Conservation (phyloP, 2,329 filamentous ascomycete species). For the Cryphonectria nitschkei region DNA sequence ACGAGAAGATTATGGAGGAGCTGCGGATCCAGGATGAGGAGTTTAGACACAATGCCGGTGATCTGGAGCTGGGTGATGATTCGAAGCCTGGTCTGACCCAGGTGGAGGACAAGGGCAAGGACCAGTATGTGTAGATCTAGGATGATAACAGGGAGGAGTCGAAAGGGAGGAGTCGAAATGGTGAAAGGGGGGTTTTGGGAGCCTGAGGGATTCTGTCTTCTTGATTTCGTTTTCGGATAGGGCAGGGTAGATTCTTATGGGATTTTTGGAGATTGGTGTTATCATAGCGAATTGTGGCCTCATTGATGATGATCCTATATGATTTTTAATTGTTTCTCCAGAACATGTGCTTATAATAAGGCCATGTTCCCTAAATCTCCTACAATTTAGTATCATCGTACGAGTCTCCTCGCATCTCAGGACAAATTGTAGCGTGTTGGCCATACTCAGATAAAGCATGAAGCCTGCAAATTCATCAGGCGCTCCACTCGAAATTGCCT, state of each 20-base stretch:
- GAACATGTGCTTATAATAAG: too few relatives aligned
- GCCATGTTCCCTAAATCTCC: too few relatives aligned
- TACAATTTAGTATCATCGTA: too few relatives aligned
- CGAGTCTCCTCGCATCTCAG: too few relatives aligned
- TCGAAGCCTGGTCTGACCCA: slow-evolving; percentile 35
- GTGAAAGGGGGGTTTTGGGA: background rate
- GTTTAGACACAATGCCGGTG: slow-evolving; percentile 36
- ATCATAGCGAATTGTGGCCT: background rate
- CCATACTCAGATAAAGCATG: too few relatives aligned
- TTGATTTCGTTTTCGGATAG: background rate
- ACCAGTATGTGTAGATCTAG: background rate
- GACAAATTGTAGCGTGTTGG: too few relatives aligned
- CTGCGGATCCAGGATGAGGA: slow-evolving; percentile 42
- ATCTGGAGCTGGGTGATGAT: slow-evolving; percentile 32
- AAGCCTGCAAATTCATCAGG: too few relatives aligned
- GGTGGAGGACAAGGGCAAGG: slow-evolving; percentile 33
- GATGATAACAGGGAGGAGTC: background rate
- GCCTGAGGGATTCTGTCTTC: background rate
- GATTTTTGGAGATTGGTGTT: background rate
- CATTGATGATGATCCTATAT: background rate
- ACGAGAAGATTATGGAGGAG: slow-evolving; percentile 49
- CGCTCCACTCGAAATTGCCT: too few relatives aligned
- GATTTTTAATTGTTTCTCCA: background rate
- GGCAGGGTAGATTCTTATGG: background rate
- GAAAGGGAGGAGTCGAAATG: too few relatives aligned